Conservation (phyloP, 768 basidiomycete genomes). For the Boletus sp. region DNA sequence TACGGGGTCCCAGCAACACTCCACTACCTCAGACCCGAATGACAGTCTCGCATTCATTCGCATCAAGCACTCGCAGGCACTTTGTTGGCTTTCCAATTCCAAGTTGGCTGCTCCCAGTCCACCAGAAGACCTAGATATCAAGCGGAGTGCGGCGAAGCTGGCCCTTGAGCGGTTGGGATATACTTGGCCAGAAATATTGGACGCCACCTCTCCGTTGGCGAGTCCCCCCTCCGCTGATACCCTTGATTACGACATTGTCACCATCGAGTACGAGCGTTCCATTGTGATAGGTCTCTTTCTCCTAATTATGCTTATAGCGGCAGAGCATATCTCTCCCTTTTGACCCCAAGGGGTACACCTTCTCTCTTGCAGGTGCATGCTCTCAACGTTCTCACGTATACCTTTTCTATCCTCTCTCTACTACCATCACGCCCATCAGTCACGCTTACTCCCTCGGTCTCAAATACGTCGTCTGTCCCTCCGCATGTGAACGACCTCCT, state of each 20-base stretch:
- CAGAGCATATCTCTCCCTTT: slow-evolving; percentile 51
- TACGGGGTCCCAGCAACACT: neutral
- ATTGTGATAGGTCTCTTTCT: neutral
- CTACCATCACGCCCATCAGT: slow-evolving; percentile 39
- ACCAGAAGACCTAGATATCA: slow-evolving; percentile 10
- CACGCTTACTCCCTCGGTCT: slow-evolving; percentile 27
- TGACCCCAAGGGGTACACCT: slow-evolving; percentile 43
- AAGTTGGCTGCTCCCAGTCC: slow-evolving; percentile 11
- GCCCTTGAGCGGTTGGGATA: slow-evolving; percentile 36
- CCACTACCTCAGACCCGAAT: neutral
- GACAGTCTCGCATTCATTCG: slow-evolving; percentile 18
- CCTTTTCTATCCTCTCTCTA: slow-evolving; percentile 56
- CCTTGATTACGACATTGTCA: slow-evolving; percentile 32
- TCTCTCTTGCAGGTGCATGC: slow-evolving; percentile 63
- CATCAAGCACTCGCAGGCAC: slow-evolving; percentile 25
- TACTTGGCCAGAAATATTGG: slow-evolving; percentile 43
- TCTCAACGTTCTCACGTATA: slow-evolving; percentile 31
- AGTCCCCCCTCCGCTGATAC: slow-evolving; percentile 17
- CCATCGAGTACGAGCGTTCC: slow-evolving; percentile 16
- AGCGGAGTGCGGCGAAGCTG: slow-evolving; percentile 22
- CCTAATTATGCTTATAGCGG: slow-evolving; percentile 17
- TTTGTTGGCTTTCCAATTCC: slow-evolving; percentile 23
- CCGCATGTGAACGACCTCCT: slow-evolving; percentile 58
- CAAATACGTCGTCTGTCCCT: slow-evolving; percentile 31
- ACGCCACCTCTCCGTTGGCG: slow-evolving; percentile 31